Base-by-base conservation (phyloP, 257 asterid species). In the Thymus mandschuricus region DNA sequence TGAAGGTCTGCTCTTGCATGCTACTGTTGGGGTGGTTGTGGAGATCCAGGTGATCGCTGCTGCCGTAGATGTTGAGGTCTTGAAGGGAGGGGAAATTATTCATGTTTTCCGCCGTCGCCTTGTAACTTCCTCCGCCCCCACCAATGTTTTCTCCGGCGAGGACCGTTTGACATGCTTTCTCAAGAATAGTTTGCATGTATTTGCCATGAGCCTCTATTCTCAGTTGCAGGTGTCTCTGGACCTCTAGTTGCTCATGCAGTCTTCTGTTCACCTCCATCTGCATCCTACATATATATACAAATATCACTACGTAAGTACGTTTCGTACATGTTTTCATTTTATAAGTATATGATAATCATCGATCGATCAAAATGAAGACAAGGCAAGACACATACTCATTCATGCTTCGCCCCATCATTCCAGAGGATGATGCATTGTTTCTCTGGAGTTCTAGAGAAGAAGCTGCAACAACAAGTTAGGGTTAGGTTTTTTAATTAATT, bases 191-290 rank as follows among this genome's bases (percentile, higher is more conserved):
- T 46, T 95, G 99, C 99, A 95, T 95, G 92, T 95, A 95, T 71
- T 95, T 95, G 45, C 99, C 99, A 66, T 95, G 99, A 0, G 99
- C 99, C 68, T 95, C 99, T 41, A 95, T 95, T 75, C 98, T 77
- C 75, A 95, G 79, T 62, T 95, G 99, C 58, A 95, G 93, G 86
- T 95, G 99, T 78, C 98, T 87, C 65, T 95, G 99, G 10, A 95
- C 99, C 98, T 94, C 99, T 48, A 95, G 41, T 66, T 95, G 99
- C 79, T 95, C 99, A 57, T 95, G 98, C 75, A 95, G 91, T 78
- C 99, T 84, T 88, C 97, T 75, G 74, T 92, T 96, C 69, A 95
- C 99, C 78, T 95, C 99, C 96, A 91, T 91, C 81, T 95, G 99
- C 98, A 92, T 95, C 96, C 99, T 91, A 72, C 44, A 38, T 38